These are phyloP conservation scores for Nosema bombycis DNA, from an alignment of 371 early-diverging fungal genomes.

Conservation along the genomic window DNA sequence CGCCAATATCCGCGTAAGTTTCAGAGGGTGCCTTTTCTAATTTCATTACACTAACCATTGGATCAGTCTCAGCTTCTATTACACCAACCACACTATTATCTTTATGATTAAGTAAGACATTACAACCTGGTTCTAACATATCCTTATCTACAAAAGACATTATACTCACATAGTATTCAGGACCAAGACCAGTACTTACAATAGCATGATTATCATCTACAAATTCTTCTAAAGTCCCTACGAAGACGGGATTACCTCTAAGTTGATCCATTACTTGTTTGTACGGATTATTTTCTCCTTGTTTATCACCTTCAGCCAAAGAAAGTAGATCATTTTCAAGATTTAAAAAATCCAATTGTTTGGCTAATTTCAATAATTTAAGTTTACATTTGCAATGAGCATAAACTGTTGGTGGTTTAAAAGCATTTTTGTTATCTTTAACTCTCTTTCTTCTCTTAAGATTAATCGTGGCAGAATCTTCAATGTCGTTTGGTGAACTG, in stretches of 20 bases:
- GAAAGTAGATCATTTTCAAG: conserved; percentile 62
- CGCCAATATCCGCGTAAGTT: conserved; percentile 97
- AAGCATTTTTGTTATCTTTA: conserved; percentile 44
- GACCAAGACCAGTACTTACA: conserved; percentile 95
- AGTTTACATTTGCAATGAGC: conserved; percentile 63
- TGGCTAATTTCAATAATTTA: conserved; percentile 51
- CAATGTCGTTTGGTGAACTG: conserved; percentile 14
- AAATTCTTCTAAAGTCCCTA: conserved; percentile 93
- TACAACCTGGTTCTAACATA: conserved; percentile 76
- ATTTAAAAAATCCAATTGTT: conserved; percentile 56
- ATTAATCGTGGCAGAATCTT: conserved; percentile 49
- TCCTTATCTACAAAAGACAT: conserved; percentile 77
- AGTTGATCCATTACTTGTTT: conserved; percentile 88
- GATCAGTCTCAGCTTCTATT: conserved; percentile 87
- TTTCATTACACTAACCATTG: conserved; percentile 98
- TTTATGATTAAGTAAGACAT: conserved; percentile 64
- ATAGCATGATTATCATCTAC: conserved; percentile 97
- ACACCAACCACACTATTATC: conserved; percentile 80
- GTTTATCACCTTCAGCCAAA: conserved; percentile 41
- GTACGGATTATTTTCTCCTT: conserved; percentile 49
- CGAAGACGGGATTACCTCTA: conserved; percentile 98
- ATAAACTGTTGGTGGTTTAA: conserved; percentile 41
- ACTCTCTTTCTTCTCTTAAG: conserved; percentile 50
- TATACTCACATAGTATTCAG: conserved; percentile 94
- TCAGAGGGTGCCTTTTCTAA: conserved; percentile 97